A percentile compares a stretch with the other conserved stretches of the same genome.
Evolutionary conservation across 106 monocot genomes (phyloP).

Genomic region (Dendrobium huoshanense): DNA sequence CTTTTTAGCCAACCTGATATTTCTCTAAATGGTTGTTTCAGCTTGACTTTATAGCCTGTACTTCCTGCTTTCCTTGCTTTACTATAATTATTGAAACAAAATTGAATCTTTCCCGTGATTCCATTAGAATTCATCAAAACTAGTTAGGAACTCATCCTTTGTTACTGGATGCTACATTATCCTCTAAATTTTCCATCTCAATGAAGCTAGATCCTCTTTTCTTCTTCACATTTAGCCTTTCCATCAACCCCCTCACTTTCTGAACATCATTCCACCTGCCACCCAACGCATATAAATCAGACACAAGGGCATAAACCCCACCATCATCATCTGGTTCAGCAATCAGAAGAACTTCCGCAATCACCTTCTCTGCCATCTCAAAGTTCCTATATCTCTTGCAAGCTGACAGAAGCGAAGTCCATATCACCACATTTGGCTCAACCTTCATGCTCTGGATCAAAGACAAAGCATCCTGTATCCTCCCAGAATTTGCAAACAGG

Average conservation of each 20-base stretch:
- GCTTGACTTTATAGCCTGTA: neutral
- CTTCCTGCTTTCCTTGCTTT: neutral
- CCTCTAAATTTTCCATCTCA: constrained; percentile 6
- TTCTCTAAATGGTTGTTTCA: neutral
- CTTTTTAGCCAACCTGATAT: neutral
- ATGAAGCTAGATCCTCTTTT: constrained; percentile 43
- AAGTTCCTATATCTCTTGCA: constrained; percentile 59
- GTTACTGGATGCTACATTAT: neutral
- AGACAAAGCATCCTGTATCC: constrained; percentile 46
- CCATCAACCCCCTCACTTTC: constrained; percentile 54
- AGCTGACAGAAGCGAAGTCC: constrained; percentile 41
- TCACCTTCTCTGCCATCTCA: constrained; percentile 45
- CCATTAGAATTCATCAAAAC: neutral
- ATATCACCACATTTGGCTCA: constrained; percentile 60
- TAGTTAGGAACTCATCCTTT: neutral
- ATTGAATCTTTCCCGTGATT: neutral
- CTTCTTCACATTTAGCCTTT: constrained; percentile 36
- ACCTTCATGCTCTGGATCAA: constrained; percentile 48
- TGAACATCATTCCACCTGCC: constrained; percentile 58
- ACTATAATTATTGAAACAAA: neutral
- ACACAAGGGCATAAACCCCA: constrained; percentile 52
- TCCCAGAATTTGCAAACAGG: constrained; percentile 49
- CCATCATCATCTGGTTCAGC: constrained; percentile 32
- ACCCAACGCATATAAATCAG: constrained; percentile 63
- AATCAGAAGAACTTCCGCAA: constrained; percentile 29